Percentiles rank a stretch among this genome's conserved stretches.
Conservation (phyloP, 495 filamentous ascomycete genomes). For the Aspergillus hancockii region DNA sequence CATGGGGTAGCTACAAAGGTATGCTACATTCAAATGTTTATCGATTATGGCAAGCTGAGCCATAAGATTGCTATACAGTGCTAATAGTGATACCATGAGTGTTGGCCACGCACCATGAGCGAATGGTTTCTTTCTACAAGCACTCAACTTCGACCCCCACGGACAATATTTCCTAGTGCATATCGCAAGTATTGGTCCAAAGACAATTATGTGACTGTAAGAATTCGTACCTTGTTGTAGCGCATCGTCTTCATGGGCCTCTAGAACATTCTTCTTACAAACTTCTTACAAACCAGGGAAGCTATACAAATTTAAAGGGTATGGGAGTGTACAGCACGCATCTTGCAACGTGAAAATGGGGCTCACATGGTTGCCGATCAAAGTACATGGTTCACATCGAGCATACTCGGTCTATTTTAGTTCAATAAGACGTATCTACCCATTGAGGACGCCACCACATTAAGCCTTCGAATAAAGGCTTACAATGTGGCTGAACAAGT, state of each 20-base stretch:
- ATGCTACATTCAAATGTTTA: not conserved
- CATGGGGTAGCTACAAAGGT: not conserved
- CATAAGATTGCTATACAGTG: not conserved
- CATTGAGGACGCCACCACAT: not conserved
- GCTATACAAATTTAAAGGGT: not conserved
- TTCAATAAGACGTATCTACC: not conserved
- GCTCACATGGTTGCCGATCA: not conserved
- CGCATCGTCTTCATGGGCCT: not conserved
- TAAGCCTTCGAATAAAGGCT: not conserved
- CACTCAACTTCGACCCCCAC: not conserved
- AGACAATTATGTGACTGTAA: not conserved
- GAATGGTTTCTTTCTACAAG: too few relatives aligned
- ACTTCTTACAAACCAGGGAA: not conserved
- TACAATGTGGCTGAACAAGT: not conserved
- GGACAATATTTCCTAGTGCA: not conserved
- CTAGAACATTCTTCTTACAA: not conserved
- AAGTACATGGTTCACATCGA: not conserved
- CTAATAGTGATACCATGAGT: not conserved
- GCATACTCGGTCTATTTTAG: not conserved
- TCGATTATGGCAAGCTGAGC: not conserved
- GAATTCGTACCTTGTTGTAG: not conserved
- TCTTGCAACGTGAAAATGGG: not conserved
- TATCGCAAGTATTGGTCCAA: not conserved
- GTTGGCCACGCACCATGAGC: not conserved
- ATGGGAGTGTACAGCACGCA: not conserved